These are phyloP conservation scores for Arabidopsis lyrata DNA, from an alignment of 441 rosid genomes.

Conservation along the genomic window DNA sequence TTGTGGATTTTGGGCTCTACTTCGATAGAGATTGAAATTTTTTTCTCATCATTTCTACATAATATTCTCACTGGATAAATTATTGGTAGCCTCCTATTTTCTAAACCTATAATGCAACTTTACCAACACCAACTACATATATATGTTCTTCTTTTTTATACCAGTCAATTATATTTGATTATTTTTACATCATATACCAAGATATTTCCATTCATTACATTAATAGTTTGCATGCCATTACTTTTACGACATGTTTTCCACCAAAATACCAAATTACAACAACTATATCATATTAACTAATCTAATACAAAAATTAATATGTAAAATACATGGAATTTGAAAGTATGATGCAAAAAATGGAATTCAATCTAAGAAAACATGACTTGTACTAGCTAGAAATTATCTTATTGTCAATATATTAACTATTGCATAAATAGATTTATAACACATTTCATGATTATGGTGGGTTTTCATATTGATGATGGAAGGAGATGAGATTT, in stretches of 20 bases:
- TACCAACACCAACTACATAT: constrained; percentile 31
- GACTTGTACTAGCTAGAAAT: too few relatives aligned
- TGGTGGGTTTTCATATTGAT: constrained; percentile 32
- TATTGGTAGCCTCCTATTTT: constrained; percentile 23
- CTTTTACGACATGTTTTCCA: constrained; percentile 7
- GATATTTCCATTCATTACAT: not conserved
- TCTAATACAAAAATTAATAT: not conserved
- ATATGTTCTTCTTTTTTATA: not conserved
- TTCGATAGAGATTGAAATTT: constrained; percentile 41
- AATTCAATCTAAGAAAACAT: constrained; percentile 7
- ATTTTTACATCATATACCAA: not conserved
- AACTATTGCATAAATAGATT: not conserved
- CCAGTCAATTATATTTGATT: not conserved
- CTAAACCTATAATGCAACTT: constrained; percentile 38
- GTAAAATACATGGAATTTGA: not conserved
- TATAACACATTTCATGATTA: constrained; percentile 21
- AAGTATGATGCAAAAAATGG: not conserved
- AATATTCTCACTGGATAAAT: constrained; percentile 44
- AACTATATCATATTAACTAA: not conserved
- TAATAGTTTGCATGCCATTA: constrained; percentile 6
- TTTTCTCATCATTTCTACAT: constrained; percentile 31
- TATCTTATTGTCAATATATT: not conserved
- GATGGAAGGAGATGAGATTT: constrained; percentile 35
- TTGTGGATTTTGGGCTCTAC: constrained; percentile 47
- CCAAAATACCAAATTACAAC: constrained; percentile 5